Evolutionary conservation across 1,284 basidiomycete species (phyloP).

Genomic region (Trametes pubescens): DNA sequence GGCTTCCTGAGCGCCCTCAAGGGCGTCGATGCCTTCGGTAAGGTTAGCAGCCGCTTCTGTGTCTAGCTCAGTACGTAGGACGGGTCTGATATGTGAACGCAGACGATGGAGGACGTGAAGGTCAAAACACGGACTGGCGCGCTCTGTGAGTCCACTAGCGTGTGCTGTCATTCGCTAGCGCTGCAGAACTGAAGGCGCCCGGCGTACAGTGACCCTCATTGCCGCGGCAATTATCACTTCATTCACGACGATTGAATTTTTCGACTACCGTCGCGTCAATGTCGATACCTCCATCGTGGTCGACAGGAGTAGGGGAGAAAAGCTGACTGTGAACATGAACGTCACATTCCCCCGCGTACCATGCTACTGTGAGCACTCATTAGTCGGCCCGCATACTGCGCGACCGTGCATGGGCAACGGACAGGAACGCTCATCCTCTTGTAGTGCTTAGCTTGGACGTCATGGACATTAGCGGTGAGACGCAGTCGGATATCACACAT

Average conservation of each 20-base stretch:
- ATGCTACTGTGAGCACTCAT: slow-evolving; percentile 83
- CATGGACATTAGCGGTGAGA: slow-evolving; percentile 98
- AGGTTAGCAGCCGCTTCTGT: slow-evolving; percentile 60
- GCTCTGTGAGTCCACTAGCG: slow-evolving; percentile 65
- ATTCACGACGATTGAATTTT: slow-evolving; percentile 92
- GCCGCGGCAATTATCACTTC: slow-evolving; percentile 92
- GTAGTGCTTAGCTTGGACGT: slow-evolving; percentile 93
- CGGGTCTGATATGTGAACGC: slow-evolving; percentile 25
- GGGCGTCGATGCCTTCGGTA: slow-evolving; percentile 97
- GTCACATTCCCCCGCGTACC: slow-evolving; percentile 97
- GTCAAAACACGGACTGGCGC: slow-evolving; percentile 96
- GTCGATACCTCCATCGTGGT: slow-evolving; percentile 92
- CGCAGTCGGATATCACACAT: slow-evolving; percentile 90
- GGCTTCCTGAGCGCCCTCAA: slow-evolving; percentile 78
- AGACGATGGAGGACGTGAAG: slow-evolving; percentile 99
- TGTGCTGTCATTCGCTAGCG: not conserved
- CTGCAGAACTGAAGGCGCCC: not conserved
- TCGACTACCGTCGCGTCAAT: slow-evolving; percentile 91
- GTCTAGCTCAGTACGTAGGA: not conserved
- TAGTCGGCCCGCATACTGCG: no score
- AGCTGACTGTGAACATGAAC: slow-evolving; percentile 91
- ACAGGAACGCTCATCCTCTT: slow-evolving; percentile 1
- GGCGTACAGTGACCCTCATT: slow-evolving; percentile 82
- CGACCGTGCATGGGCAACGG: not conserved
- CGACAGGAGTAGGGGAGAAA: slow-evolving; percentile 94